Evolutionary conservation across 768 basidiomycete genomes (phyloP).

Genomic region (Pulveroboletus frians): DNA sequence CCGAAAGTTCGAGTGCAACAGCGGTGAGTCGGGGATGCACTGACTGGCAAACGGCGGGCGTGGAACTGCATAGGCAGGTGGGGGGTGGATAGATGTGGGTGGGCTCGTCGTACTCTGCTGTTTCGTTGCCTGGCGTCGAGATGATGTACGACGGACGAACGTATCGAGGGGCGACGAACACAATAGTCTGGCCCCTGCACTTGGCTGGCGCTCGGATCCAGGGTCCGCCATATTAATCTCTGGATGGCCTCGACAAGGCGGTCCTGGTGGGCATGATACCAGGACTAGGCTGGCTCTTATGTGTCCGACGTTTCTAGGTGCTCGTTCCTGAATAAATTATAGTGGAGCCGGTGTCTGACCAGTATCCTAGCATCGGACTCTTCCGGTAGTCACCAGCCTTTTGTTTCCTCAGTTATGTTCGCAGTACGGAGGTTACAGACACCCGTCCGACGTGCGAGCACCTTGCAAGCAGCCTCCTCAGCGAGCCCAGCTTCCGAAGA

Average conservation of each 20-base stretch:
- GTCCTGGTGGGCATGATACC: conserved; percentile 7
- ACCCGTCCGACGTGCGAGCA: conserved; percentile 5
- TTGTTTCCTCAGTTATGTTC: conserved; percentile 14
- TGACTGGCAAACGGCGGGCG: conserved; percentile 6
- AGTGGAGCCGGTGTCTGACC: neutral
- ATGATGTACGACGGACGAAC: conserved; percentile 52
- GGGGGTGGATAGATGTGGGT: conserved; percentile 6
- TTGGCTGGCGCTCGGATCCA: conserved; percentile 17
- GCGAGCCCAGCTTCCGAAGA: conserved; percentile 1
- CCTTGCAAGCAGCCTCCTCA: conserved; percentile 9
- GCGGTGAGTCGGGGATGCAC: conserved; percentile 38
- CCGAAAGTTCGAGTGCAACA: conserved; percentile 47
- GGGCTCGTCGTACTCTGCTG: too few relatives aligned
- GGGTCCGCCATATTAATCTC: conserved; percentile 17
- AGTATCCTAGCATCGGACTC: too few relatives aligned
- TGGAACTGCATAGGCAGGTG: neutral
- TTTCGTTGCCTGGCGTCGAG: conserved; percentile 29
- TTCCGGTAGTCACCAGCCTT: too few relatives aligned
- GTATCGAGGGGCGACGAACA: conserved; percentile 54
- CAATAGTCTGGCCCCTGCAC: conserved; percentile 26
- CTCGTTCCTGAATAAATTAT: conserved; percentile 5
- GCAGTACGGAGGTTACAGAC: conserved; percentile 9
- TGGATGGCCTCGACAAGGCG: neutral
- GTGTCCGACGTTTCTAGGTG: conserved; percentile 4
- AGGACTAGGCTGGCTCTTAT: conserved; percentile 2